Base-by-base conservation (phyloP, 2,329 filamentous ascomycete species). In the Huntiella bhutanensis region DNA sequence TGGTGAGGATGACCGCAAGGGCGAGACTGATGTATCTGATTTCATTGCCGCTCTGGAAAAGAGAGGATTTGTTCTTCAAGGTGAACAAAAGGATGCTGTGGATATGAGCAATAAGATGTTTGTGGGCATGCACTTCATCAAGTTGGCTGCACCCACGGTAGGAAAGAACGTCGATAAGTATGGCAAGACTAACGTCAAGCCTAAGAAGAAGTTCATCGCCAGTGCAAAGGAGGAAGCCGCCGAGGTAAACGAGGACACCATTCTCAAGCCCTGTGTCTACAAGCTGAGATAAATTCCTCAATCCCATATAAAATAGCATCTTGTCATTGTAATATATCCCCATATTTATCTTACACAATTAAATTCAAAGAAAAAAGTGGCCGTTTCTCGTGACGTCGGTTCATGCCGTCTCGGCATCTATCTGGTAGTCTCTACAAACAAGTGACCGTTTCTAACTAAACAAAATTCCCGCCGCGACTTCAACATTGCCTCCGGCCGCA, bases 41-140 rank as follows among this genome's bases (percentile, higher is more conserved):
- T 98, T 98, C 58, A 74, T 96, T 5, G 80, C 87, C 44, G 85
- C 88, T 1, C 71, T 96, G 52, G 67, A 71, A 43, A 77, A 78
- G 54, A 71, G 87, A 15, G 91, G 91, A 0, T 95, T 98, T 56
- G 68, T 87, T n/a, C 69, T 95, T 28, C 80, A 81, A 54, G 74
- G 75, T 6, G 73, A 71, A 54, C 46, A 48, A 22, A 71, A 66
- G 52, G 58, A 61, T 41, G 74, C 79, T 0, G 70, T 93, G 7
- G 86, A 98, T 64, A 65, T 92, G 56, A 74, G 72, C 47, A 98
- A 98, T 64, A 92, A 82, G 65, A 98, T 98, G 91, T 98, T 98
- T 66, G 88, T 96, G 54, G 84, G 81, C 64, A 88, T 98, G 85
- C 77, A 81, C 55, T 98, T 98, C 62, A 68, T 87, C 55, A 98